A percentile compares a stretch with the other conserved stretches of the same genome.
phyloP scores from a whole-genome alignment of 352 stramenopile species.

The Phytophthora sp. region DNA sequence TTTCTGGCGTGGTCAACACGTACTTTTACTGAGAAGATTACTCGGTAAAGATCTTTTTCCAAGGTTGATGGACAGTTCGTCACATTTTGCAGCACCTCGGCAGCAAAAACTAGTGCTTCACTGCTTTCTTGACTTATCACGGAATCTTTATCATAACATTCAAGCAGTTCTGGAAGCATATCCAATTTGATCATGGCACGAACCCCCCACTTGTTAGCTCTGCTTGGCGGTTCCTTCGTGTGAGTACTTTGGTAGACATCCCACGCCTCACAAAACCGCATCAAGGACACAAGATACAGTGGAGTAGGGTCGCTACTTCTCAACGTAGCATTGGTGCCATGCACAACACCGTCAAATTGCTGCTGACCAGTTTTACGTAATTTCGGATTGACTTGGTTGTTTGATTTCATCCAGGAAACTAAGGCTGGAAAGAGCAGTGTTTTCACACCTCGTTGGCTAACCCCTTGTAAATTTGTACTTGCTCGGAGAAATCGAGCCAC shows the following conservation, averaged over 20 bases:
- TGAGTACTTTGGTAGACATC: slow-evolving; percentile 40
- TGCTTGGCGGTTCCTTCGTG: slow-evolving; percentile 24
- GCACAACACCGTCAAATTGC: slow-evolving; percentile 28
- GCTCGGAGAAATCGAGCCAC: slow-evolving; percentile 26
- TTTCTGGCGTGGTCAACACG: slow-evolving; percentile 9
- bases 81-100: slow-evolving; percentile 44
- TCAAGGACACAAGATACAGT: slow-evolving; percentile 37
- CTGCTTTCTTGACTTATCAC: slow-evolving; percentile 29
- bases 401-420: slow-evolving; percentile 29
- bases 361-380: slow-evolving; percentile 26
- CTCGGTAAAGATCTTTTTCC: slow-evolving; percentile 34
- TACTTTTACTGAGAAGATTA: slow-evolving; percentile 39
- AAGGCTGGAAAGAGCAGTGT: slow-evolving; percentile 48
- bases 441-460: slow-evolving; percentile 27
- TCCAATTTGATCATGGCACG: slow-evolving; percentile 38
- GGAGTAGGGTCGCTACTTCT: slow-evolving; percentile 26
- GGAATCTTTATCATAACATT: slow-evolving; percentile 29
- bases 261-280: slow-evolving; percentile 43
- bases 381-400: not conserved
- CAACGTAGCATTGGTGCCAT: slow-evolving; percentile 19
- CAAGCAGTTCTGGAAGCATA: slow-evolving; percentile 40
- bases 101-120: slow-evolving; percentile 33
- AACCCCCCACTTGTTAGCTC: slow-evolving; percentile 34
- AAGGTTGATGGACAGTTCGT: slow-evolving; percentile 37
- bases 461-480: slow-evolving; percentile 15